Percentiles rank a stretch among this genome's conserved stretches.
These are phyloP conservation scores for Bryopsis sp. DNA, from an alignment of 139 green algal genomes.

Conservation along the genomic window DNA sequence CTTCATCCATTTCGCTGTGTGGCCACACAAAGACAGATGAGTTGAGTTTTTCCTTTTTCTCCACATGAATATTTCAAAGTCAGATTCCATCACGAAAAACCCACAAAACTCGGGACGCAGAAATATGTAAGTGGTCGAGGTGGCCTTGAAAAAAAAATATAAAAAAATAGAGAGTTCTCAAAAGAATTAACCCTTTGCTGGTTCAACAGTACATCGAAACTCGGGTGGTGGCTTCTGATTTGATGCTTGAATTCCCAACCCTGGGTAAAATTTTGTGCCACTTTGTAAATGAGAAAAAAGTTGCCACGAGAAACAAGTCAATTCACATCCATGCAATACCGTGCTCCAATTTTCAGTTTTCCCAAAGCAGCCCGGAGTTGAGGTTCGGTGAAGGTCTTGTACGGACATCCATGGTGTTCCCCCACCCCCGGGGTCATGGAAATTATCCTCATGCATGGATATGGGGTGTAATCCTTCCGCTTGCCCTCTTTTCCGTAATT, in stretches of 20 bases:
- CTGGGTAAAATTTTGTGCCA: too few relatives aligned
- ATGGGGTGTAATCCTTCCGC: conserved; percentile 81
- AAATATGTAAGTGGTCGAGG: background rate
- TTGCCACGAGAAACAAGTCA: too few relatives aligned
- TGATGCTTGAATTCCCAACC: background rate
- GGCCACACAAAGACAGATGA: background rate
- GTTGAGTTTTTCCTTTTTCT: conserved; percentile 15
- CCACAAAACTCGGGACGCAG: too few relatives aligned
- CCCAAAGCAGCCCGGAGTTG: conserved; percentile 47
- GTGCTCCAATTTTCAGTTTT: conserved; percentile 30
- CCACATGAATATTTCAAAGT: too few relatives aligned
- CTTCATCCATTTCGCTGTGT: conserved; percentile 47
- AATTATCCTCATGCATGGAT: conserved; percentile 79
- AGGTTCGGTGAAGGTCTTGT: conserved; percentile 59
- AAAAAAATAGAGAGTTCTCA: too few relatives aligned
- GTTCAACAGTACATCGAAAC: too few relatives aligned
- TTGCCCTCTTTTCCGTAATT: conserved; percentile 97
- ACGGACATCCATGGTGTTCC: conserved; percentile 78
- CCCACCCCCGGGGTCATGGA: conserved; percentile 24
- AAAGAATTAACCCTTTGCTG: too few relatives aligned
- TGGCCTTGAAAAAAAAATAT: background rate
- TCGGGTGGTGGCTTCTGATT: background rate
- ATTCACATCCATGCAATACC: conserved; percentile 28
- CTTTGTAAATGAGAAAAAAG: too few relatives aligned
- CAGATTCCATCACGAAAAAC: too few relatives aligned